Conservation (phyloP, 2,329 filamentous ascomycete species). For the Emergomyces orientalis region DNA sequence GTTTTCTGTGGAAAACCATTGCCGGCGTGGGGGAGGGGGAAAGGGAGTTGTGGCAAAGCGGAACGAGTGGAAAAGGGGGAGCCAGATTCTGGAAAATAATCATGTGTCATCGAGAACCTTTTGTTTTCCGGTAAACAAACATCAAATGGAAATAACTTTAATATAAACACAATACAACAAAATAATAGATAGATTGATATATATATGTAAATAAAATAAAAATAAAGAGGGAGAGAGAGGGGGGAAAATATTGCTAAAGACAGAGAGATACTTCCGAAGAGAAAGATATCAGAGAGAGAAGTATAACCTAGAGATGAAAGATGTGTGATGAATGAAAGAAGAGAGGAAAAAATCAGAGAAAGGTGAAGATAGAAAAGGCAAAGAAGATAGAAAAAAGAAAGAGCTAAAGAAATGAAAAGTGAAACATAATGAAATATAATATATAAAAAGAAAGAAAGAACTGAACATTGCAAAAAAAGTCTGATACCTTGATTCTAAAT, state of each 20-base stretch:
- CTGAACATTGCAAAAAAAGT: neutral
- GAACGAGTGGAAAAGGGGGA: too few relatives aligned
- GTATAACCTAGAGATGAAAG: neutral
- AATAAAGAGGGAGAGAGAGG: neutral
- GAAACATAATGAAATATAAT: slow-evolving; percentile 8
- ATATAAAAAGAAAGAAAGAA: neutral
- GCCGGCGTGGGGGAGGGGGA: too few relatives aligned
- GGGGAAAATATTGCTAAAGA: neutral
- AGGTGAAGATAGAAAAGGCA: neutral
- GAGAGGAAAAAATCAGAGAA: neutral
- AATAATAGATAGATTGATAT: neutral
- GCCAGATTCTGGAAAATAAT: too few relatives aligned
- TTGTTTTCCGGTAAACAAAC: too few relatives aligned
- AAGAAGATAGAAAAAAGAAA: neutral
- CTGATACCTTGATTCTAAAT: neutral
- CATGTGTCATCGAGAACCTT: too few relatives aligned
- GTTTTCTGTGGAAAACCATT: too few relatives aligned
- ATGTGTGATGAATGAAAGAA: neutral
- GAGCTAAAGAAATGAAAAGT: neutral
- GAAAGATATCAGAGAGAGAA: too few relatives aligned
- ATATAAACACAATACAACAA: neutral
- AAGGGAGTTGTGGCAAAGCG: too few relatives aligned
- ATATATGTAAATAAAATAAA: neutral
- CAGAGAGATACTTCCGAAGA: slow-evolving; percentile 3
- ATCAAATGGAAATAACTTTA: neutral